Conservation (phyloP, 2,329 filamentous ascomycete species). For the Fusarium metavorans region DNA sequence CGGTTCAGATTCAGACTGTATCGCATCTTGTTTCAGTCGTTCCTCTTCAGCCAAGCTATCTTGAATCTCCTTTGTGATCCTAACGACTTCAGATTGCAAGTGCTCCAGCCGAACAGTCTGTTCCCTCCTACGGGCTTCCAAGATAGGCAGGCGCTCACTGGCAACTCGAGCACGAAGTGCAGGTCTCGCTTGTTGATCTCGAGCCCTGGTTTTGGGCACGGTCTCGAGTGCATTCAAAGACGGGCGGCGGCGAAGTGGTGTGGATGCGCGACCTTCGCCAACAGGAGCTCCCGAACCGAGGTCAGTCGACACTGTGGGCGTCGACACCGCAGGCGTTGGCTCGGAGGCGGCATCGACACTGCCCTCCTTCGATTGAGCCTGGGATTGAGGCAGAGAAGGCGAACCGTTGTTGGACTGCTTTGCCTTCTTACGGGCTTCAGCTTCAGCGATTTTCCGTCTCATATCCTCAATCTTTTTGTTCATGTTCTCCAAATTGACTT, state of each 20-base stretch:
- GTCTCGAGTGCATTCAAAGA: constrained; percentile 12
- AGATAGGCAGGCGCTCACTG: constrained; percentile 52
- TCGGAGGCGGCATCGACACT: constrained; percentile 35
- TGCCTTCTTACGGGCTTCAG: constrained; percentile 66
- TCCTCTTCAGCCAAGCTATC: constrained; percentile 52
- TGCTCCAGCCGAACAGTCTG: constrained; percentile 60
- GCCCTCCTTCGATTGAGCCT: constrained; percentile 42
- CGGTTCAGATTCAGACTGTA: constrained; percentile 26
- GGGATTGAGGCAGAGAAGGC: constrained; percentile 44
- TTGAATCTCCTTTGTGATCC: constrained; percentile 62
- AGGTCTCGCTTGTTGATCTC: constrained; percentile 17
- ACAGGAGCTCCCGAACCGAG: neutral
- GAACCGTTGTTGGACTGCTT: constrained; percentile 51
- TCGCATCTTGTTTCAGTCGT: constrained; percentile 46
- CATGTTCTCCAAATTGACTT: constrained; percentile 61
- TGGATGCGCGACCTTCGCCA: constrained; percentile 12
- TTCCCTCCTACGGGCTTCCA: constrained; percentile 52
- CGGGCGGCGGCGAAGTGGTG: constrained; percentile 9
- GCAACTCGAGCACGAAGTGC: constrained; percentile 49
- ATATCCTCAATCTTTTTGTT: constrained; percentile 71
- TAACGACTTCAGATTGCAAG: constrained; percentile 60
- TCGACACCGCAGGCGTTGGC: neutral
- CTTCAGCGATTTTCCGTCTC: constrained; percentile 69
- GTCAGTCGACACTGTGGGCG: neutral
- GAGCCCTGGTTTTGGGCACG: constrained; percentile 29